Evolutionary conservation across 768 basidiomycete species (phyloP), one percentile per base, ranked within the genome.

Genomic region (Mycena vulgaris): DNA sequence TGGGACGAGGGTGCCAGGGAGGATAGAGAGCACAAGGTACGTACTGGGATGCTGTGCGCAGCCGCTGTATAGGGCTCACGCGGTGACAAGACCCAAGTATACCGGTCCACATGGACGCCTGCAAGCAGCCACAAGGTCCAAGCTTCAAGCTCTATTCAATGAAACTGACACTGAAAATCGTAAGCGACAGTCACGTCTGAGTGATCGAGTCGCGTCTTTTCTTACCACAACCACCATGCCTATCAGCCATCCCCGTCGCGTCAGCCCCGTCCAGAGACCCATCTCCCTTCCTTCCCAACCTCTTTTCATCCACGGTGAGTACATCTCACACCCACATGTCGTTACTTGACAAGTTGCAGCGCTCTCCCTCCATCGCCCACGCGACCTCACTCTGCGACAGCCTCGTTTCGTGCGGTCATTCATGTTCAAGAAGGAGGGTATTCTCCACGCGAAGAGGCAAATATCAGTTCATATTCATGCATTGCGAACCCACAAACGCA

Each of bases 181-280:
- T 13, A 13, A 6, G 33, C 39, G 39, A 39, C 39, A 35, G 27
- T 45, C 21, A 19, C 14, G 31, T 37, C 31, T 27, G 27, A 28
- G 17, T 6, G 33, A 25, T 37, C 25, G 37, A 25, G n/a, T 48
- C 28, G 11, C 30, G 17, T 39, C 67, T 63, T 39, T 19, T 10
- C 30, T 53, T 51, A 16, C 21, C 45, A 53, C 66, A 42, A 30
- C 53, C 37, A 67, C 28, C 37, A 31, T 70, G 69, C 60, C 57
- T 25, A 70, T 65, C 51, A 28, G 33, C 58, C 69, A 70, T 30
- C 52, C 48, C 37, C 63, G 60, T 39, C 69, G 47, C 64, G 58
- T 51, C 30, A n/a, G 28, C 42, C 21, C 16, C 48, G 39, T 45
- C 31, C 56, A 33, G 28, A 28, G 9, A 11, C 47, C 63, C 33